Evolutionary conservation across 192 early-diverging fungal species (phyloP), one percentile per base, ranked within the genome.

Genomic region (Polychytrium aggregatum): DNA sequence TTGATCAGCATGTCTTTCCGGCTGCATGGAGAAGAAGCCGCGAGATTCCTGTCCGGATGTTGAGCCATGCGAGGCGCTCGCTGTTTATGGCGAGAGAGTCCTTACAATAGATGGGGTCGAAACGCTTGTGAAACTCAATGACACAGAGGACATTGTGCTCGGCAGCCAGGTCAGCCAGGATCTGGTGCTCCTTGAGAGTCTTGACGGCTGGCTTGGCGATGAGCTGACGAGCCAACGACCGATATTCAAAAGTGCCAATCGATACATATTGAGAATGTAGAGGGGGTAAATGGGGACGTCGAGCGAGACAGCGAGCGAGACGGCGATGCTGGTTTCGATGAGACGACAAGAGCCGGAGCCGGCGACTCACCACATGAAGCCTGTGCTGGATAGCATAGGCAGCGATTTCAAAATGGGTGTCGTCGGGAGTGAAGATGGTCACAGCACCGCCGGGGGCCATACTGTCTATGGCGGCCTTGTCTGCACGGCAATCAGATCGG

Each of bases 191-290:
- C 2, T 38, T 50, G 18, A 70, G 25, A 3, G 54, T 24, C 62
- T 70, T 71, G 0, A 69, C 67, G 11, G 66, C 66, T 24, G 67
- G 67, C 37, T 70, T 70, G 22, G 67, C 56, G 13, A 68, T 34
- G 1, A 70, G 55, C 54, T 56, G 35, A 6, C 6, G 4, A 3
- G 44, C 3, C 7, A 25, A 3, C 25, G 35, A 17, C 3, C 4
- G 25, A 2, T 17, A 37, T 9, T 40, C n/a, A n/a, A n/a, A 17
- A 46, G 26, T 8, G 44, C 44, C 4, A 27, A 13, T n/a, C n/a
- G n/a, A n/a, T n/a, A n/a, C n/a, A n/a, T n/a, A n/a, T n/a, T n/a
- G n/a, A n/a, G n/a, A n/a, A n/a, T n/a, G n/a, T n/a, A n/a, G n/a
- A n/a, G n/a, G n/a, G n/a, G n/a, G n/a, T n/a, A n/a, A n/a, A n/a